Base-by-base conservation (phyloP, 2,329 filamentous ascomycete species). In the Chrysoporthe puriensis region DNA sequence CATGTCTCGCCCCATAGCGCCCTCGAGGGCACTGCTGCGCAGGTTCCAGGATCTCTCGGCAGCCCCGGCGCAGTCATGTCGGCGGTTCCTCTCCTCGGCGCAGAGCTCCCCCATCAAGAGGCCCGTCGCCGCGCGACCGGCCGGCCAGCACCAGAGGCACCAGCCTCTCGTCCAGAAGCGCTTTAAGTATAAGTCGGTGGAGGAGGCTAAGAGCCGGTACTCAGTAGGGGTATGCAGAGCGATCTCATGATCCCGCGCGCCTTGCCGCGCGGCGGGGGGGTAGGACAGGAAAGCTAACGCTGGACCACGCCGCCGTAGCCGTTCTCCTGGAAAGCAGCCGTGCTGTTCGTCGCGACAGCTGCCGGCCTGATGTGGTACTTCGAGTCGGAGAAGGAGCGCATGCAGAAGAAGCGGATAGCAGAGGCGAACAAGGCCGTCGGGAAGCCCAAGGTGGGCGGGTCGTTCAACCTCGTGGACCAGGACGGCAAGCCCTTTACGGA, bases 391-490 rank as follows among this genome's bases (percentile, higher is more conserved):
- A 98, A 98, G 84, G 88, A 88, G 74, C 90, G 96, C 75, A 90
- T 99, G 88, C 90, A 96, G 77, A 88, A 94, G 71, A 92, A 94
- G 82, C 87, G 94, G 66, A 88, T 97, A 73, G 94, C 94, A 8
- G 94, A 98, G 77, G 91, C 95, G 73, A 91, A 91, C 72, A 99
- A 99, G 82, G 94, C 95, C 13, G 90, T 97, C 6, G 96, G 96
- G 1, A 90, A 88, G 77, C 96, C 96, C 44, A 96, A 97, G 83
- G 94, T 99, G 64, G 96, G 96, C 66, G 96, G 96, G 0, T 84
- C 89, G 0, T 98, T 99, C 78, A 84, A 89, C 71, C 82, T 99
- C 73, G 82, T 91, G 50, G 93, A 98, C 80, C 90, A 97, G 74
- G 82, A 97, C 70, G 94, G 94, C 62, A 87, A 89, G 66, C 84